phyloP scores from a whole-genome alignment of 176 grass and related monocot species.

The Cocos nucifera region DNA sequence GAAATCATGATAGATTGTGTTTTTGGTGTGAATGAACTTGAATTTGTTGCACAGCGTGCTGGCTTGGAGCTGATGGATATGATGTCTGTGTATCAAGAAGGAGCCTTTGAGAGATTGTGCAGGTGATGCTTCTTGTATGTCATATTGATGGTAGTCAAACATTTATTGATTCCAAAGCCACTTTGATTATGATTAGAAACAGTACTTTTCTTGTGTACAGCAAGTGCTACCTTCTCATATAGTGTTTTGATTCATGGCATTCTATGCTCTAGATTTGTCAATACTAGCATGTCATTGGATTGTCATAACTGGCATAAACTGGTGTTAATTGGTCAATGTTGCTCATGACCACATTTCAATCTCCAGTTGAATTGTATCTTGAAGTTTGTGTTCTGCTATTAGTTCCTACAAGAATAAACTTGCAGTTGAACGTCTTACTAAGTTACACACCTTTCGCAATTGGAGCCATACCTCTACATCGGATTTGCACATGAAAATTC shows the following conservation, averaged over 20 bases:
- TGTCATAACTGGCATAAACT: background rate
- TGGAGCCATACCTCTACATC: no score
- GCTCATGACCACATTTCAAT: background rate
- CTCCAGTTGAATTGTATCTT: background rate
- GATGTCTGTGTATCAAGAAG: slow-evolving; percentile 99
- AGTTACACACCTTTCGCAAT: no score
- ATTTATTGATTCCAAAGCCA: background rate
- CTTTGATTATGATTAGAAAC: no score
- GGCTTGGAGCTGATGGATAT: slow-evolving; percentile 99
- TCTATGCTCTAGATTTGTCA: background rate
- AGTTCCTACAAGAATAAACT: no score
- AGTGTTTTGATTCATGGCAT: background rate
- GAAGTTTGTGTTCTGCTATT: background rate
- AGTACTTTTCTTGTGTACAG: no score
- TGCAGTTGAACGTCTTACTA: no score
- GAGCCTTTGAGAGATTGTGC: slow-evolving; percentile 95
- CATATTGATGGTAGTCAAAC: background rate
- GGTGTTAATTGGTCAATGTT: background rate
- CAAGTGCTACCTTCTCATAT: no score
- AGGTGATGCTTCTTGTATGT: slow-evolving; percentile 34
- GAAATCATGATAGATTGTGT: no score
- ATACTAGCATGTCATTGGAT: background rate
- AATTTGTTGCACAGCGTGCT: slow-evolving; percentile 55
- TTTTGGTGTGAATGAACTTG: no score
- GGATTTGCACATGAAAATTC: no score